Percentiles rank a stretch among this genome's conserved stretches.
These are phyloP conservation scores for Cardamine occulta DNA, from an alignment of 345 rosid genomes.

Conservation along the genomic window DNA sequence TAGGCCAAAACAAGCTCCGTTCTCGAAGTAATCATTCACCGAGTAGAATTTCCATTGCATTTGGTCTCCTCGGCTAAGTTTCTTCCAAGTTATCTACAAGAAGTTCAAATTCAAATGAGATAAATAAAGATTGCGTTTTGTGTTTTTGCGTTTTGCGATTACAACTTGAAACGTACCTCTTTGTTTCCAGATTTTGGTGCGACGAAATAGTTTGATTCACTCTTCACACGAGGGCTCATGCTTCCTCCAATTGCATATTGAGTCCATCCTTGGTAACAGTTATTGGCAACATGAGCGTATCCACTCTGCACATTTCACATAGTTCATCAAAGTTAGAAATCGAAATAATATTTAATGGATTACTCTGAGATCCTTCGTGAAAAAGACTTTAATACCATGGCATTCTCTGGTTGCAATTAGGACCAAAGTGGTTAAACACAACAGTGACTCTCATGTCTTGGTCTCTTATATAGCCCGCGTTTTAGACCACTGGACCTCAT, in stretches of 20 bases:
- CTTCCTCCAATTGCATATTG: constrained; percentile 91
- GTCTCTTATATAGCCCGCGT: constrained; percentile 59
- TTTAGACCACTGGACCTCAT: too few relatives aligned
- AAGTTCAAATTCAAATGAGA: neutral
- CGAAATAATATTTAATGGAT: neutral
- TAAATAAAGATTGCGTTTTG: neutral
- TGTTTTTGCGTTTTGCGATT: neutral
- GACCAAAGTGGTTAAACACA: constrained; percentile 77
- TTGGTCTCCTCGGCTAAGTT: constrained; percentile 33
- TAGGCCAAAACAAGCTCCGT: constrained; percentile 59
- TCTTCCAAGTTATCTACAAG: constrained; percentile 62
- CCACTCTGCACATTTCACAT: constrained; percentile 59
- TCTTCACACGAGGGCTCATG: constrained; percentile 73
- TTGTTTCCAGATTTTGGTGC: constrained; percentile 57
- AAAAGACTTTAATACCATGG: constrained; percentile 51
- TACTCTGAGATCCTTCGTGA: neutral
- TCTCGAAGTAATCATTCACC: constrained; percentile 55
- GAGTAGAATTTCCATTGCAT: constrained; percentile 67
- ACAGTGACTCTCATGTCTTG: constrained; percentile 71
- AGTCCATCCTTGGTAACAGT: constrained; percentile 77
- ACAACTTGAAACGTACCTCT: constrained; percentile 47
- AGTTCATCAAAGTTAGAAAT: neutral
- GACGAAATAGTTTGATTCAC: constrained; percentile 72
- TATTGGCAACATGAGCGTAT: constrained; percentile 74
- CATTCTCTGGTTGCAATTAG: constrained; percentile 86